Base-by-base conservation (phyloP, 257 asterid genomes). In the Avicennia marina region DNA sequence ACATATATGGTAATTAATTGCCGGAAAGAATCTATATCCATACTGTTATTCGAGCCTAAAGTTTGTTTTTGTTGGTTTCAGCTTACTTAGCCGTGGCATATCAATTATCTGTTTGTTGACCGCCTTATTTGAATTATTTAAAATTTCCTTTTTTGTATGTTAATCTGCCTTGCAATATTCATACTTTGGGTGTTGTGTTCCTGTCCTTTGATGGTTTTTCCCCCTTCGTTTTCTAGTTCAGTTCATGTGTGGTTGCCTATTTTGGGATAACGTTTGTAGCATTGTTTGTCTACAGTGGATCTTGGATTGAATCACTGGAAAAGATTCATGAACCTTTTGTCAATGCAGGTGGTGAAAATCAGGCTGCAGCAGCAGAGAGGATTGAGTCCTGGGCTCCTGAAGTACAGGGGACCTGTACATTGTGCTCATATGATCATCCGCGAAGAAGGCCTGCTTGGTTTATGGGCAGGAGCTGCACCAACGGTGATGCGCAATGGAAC, bases 401-500 rank as follows among this genome's bases (percentile, higher is more conserved):
- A 77, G 68, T 87, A 87, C 75, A 90, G 85, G 75, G 95, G 98
- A 41, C 98, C 96, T 19, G 17, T 87, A 18, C 85, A 90, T 36
- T 90, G 98, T 75, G 96, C 95, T 44, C 70, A 75, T 40, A 52
- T 60, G 52, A 87, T 87, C 51, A 33, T 87, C 59, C 80, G 73
- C n/a, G 96, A 90, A 76, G 98, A 90, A 68, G 98, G 98, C 44
- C 2, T 91, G 6, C 72, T 70, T 16, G 97, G 97, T 63, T 84
- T 91, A 32, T 91, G 98, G 98, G 81, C 97, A 0, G 98, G 98
- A 43, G 97, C 95, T 17, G 63, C 95, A 60, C 98, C 98, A 54
- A 91, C 98, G 2, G 86, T 88, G 45, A 91, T 91, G 97, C 98
- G 98, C 38, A 91, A 91, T 26, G 98, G 98, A 60, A 91, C 95